phyloP scores from a whole-genome alignment of 2,329 filamentous ascomycete genomes.

The Blastomyces percursus region DNA sequence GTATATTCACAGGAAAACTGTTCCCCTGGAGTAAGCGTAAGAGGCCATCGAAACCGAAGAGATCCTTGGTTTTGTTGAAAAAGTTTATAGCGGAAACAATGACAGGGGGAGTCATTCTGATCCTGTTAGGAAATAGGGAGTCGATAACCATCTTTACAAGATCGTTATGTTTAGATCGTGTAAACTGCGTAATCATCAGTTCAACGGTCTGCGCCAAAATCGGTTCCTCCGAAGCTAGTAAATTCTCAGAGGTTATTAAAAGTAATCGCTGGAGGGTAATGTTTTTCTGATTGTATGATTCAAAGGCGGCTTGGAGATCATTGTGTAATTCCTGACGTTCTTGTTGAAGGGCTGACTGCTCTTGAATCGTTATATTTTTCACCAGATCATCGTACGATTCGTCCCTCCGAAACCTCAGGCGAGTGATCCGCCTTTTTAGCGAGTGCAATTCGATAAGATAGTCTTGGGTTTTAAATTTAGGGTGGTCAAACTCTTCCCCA shows the following conservation, averaged over 20 bases:
- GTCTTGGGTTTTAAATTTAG: conserved; percentile 22
- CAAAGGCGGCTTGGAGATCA: conserved; percentile 22
- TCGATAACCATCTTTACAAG: conserved; percentile 29
- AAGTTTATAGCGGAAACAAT: conserved; percentile 29
- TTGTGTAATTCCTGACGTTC: conserved; percentile 23
- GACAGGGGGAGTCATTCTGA: conserved; percentile 26
- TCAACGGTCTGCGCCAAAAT: conserved; percentile 26
- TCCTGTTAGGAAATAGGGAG: conserved; percentile 29
- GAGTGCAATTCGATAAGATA: conserved; percentile 26
- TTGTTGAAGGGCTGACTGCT: conserved; percentile 18
- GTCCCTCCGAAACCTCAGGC: conserved; percentile 20
- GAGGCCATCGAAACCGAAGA: conserved; percentile 32
- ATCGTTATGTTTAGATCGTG: conserved; percentile 30
- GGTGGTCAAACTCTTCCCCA: conserved; percentile 20
- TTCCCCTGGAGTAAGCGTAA: conserved; percentile 28
- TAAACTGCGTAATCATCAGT: conserved; percentile 30
- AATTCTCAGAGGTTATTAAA: conserved; percentile 26
- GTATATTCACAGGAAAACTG: conserved; percentile 25
- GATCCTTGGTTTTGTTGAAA: conserved; percentile 31
- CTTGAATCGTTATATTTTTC: conserved; percentile 18
- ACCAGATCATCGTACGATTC: conserved; percentile 25
- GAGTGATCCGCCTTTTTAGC: conserved; percentile 23
- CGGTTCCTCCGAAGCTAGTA: conserved; percentile 27
- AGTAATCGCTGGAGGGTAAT: conserved; percentile 29
- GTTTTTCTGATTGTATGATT: conserved; percentile 20